Conservation (phyloP, 1,139 yeast genomes). For the Candida sp. region DNA sequence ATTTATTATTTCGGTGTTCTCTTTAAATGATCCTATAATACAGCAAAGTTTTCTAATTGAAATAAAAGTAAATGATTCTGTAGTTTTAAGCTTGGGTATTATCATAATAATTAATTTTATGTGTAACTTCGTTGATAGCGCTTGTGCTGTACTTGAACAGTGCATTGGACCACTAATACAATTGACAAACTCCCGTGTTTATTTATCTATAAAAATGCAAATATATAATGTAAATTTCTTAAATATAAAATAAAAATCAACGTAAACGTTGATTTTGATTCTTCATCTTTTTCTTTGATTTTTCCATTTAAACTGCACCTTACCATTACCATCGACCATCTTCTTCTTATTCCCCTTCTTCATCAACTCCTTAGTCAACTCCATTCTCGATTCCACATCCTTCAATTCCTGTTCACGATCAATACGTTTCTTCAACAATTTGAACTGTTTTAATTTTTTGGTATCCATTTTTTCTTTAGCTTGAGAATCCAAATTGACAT, state of each 20-base stretch:
- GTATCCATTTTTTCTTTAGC: slow-evolving; percentile 44
- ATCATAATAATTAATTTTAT: too few relatives aligned
- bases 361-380: slow-evolving; percentile 80
- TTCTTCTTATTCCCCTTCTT: slow-evolving; percentile 87
- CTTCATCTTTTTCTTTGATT: slow-evolving; percentile 70
- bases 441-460: slow-evolving; percentile 58
- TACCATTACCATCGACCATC: slow-evolving; percentile 60
- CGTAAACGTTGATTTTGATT: too few relatives aligned
- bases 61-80: too few relatives aligned
- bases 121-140: too few relatives aligned
- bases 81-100: too few relatives aligned
- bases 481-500: slow-evolving; percentile 23
- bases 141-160: background rate
- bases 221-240: background rate
- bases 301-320: slow-evolving; percentile 79
- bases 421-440: slow-evolving; percentile 53
- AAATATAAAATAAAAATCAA: background rate
- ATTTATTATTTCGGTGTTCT: too few relatives aligned
- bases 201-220: background rate
- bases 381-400: slow-evolving; percentile 70
- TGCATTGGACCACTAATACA: background rate
- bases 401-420: slow-evolving; percentile 66
- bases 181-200: background rate
- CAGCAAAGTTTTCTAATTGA: too few relatives aligned
- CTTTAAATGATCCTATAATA: too few relatives aligned